Evolutionary conservation across 106 monocot genomes (phyloP).

Genomic region (Platanthera guangdongensis): DNA sequence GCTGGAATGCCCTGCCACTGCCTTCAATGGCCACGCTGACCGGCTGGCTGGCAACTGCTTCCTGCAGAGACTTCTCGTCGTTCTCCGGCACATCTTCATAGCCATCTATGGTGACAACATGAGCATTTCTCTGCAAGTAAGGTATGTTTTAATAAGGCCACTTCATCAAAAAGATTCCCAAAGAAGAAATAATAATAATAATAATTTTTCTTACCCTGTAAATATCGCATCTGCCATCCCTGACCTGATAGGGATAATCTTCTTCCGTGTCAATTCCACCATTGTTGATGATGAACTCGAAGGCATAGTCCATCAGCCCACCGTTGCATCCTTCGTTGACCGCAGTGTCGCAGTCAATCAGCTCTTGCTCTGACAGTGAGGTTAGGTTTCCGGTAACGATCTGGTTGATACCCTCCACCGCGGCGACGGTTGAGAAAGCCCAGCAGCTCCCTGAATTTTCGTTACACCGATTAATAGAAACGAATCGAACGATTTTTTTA

Average conservation of each 20-base stretch:
- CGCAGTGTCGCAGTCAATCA: conserved; percentile 60
- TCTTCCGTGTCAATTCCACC: conserved; percentile 62
- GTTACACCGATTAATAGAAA: too few species aligned
- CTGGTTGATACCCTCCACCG: conserved; percentile 64
- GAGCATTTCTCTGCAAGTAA: conserved; percentile 23
- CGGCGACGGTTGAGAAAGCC: conserved; percentile 59
- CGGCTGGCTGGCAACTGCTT: conserved; percentile 33
- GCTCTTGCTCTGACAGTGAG: conserved; percentile 55
- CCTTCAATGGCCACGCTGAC: conserved; percentile 36
- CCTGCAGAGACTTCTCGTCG: conserved; percentile 32
- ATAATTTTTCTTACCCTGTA: conserved; percentile 14
- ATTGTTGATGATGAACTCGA: conserved; percentile 60
- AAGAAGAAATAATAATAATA: neutral
- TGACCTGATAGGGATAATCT: conserved; percentile 50
- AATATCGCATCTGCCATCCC: conserved; percentile 23
- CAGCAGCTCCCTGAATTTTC: conserved; percentile 54
- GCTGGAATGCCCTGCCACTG: conserved; percentile 31
- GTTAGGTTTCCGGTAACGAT: conserved; percentile 46
- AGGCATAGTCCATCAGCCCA: conserved; percentile 66
- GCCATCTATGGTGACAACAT: conserved; percentile 31
- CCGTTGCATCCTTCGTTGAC: conserved; percentile 65
- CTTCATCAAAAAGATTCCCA: too few species aligned
- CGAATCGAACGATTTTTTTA: too few species aligned
- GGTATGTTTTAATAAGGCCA: too few species aligned
- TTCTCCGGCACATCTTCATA: conserved; percentile 41